Percentiles rank a stretch among this genome's conserved stretches.
phyloP scores from a whole-genome alignment of 2,329 filamentous ascomycete genomes.

The Apiospora hydei region DNA sequence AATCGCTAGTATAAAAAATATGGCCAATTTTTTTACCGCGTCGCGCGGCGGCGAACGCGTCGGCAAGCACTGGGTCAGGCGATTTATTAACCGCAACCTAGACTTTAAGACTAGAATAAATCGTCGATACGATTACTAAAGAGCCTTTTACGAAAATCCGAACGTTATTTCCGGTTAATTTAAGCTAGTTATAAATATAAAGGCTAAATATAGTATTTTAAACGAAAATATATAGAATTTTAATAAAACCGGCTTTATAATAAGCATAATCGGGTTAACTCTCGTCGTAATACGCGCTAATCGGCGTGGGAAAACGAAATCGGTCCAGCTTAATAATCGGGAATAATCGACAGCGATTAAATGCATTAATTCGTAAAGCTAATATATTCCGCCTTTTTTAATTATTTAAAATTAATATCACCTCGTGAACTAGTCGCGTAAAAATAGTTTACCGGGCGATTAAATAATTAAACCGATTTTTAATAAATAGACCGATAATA shows the following conservation, averaged over 20 bases:
- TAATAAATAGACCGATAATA: too few species aligned
- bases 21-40: not conserved
- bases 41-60: not conserved
- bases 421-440: too few species aligned
- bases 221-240: too few species aligned
- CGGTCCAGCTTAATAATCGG: too few species aligned
- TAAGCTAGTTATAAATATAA: too few species aligned
- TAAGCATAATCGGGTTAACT: not conserved
- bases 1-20: not conserved
- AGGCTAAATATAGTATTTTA: too few species aligned
- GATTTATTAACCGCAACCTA: not conserved
- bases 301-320: not conserved
- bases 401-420: too few species aligned
- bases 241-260: not conserved
- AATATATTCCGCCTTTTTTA: too few species aligned
- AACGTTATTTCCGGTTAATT: not conserved
- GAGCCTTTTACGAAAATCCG: not conserved
- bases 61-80: not conserved
- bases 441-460: too few species aligned
- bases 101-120: not conserved
- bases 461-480: too few species aligned
- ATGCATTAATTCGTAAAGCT: not conserved
- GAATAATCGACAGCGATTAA: not conserved
- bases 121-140: not conserved
- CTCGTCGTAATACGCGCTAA: too few species aligned